phyloP scores from a whole-genome alignment of 2,329 filamentous ascomycete genomes.

The Trichocomaceae sp. region DNA sequence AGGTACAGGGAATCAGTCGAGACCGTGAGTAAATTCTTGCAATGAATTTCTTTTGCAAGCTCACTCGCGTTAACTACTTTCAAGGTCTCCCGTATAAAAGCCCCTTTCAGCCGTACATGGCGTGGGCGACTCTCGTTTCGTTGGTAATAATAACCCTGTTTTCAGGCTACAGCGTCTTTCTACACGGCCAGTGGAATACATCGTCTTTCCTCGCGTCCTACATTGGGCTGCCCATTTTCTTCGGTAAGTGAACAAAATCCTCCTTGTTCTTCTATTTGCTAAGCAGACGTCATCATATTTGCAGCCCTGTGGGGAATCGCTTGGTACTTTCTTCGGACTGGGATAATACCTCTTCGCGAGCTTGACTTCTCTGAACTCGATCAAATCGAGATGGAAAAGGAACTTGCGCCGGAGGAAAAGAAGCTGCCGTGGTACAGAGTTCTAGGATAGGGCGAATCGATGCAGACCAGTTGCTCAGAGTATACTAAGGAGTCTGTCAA shows the following conservation, averaged over 20 bases:
- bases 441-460: not conserved
- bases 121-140: slow-evolving; percentile 53
- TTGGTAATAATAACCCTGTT: slow-evolving; percentile 62
- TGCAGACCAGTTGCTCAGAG: no score
- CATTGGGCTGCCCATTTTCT: slow-evolving; percentile 23
- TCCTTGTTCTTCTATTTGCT: not conserved
- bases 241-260: slow-evolving; percentile 19
- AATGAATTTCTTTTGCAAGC: no score
- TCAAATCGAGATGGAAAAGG: not conserved
- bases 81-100: slow-evolving; percentile 32
- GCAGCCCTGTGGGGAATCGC: not conserved
- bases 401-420: not conserved
- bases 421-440: not conserved
- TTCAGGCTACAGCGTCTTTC: slow-evolving; percentile 59
- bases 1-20: slow-evolving; percentile 48
- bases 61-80: no score
- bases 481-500: no score
- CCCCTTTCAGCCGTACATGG: slow-evolving; percentile 48
- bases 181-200: slow-evolving; percentile 52
- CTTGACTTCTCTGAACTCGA: not conserved
- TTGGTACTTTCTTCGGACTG: not conserved
- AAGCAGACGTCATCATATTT: not conserved
- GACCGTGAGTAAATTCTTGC: no score
- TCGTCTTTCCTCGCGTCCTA: slow-evolving; percentile 38
- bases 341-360: not conserved